Base-by-base conservation (phyloP, 495 filamentous ascomycete species). In the Penicillium malachiteum region DNA sequence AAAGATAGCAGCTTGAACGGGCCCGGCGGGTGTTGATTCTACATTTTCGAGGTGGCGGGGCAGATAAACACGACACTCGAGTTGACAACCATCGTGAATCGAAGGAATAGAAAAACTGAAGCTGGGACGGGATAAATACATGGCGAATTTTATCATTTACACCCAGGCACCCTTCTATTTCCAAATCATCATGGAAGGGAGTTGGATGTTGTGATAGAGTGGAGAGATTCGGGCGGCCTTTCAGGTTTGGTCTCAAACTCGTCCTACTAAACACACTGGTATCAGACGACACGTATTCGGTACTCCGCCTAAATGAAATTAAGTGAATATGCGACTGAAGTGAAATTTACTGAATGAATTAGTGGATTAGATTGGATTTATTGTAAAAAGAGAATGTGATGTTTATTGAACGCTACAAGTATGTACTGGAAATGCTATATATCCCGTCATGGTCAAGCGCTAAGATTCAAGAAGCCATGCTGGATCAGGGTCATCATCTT, bases 21-120 rank as follows among this genome's bases (percentile, higher is more conserved):
- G 60, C 78, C 79, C 80, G 17, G 60, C 39, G n/a, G 62, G 26
- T 42, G 54, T 6, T 14, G 41, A 39, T 55, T 66, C 35, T 56
- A 70, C 55, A 72, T 70, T 14, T 63, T 74, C 43, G 41, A 68
- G 38, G 35, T 54, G 5, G 45, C 41, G 48, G 8, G 90, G 88
- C 44, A 92, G 84, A 69, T 92, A 94, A 35, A 98, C 67, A 34
- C 92, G 86, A 63, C 92, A 92, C 54, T 91, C 80, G 14, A 98
- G 84, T 12, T 78, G 68, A 44, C 75, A 80, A 21, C 82, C 81
- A 69, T 97, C 92, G 69, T 94, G 77, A 46, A 97, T 67, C 31
- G 92, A 96, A 34, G 92, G 92, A 50, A 97, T 83, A 34, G 82
- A 86, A 57, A 96, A 91, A 55, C 79, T 82, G 63, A 92, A 81